Percentiles rank a stretch among this genome's conserved stretches.
Conservation (phyloP, 345 rosid species). For the Lepidium didymum region DNA sequence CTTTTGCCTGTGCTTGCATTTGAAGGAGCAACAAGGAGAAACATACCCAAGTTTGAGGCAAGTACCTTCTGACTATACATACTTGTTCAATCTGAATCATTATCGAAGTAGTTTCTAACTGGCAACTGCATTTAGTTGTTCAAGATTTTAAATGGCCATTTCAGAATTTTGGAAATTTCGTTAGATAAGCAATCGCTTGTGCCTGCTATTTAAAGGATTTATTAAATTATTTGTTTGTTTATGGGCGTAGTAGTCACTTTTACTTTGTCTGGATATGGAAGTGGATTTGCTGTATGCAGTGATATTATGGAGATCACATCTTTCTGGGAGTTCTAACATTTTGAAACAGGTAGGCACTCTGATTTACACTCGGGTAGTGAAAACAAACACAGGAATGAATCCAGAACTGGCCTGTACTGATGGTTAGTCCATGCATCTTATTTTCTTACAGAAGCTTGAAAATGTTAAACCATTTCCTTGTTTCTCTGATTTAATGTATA, state of each 20-base stretch:
- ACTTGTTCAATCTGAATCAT: not conserved
- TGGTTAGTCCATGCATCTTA: not conserved
- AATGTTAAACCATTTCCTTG: not conserved
- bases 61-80: not conserved
- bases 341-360: not conserved
- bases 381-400: slow-evolving; percentile 9
- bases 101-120: not conserved
- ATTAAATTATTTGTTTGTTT: not conserved
- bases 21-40: not conserved
- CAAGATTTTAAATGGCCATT: not conserved
- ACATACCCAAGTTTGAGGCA: not conserved
- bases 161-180: not conserved
- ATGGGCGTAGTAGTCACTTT: not conserved
- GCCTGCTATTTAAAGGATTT: not conserved
- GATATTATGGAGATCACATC: not conserved
- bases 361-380: not conserved
- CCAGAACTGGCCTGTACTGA: not conserved
- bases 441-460: not conserved
- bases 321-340: not conserved
- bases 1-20: not conserved
- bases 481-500: no score
- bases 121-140: not conserved
- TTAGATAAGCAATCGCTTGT: not conserved
- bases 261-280: not conserved
- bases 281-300: not conserved